These are phyloP conservation scores for Phaeosphaeria sp. DNA, from an alignment of 2,329 filamentous ascomycete species.

Conservation along the genomic window DNA sequence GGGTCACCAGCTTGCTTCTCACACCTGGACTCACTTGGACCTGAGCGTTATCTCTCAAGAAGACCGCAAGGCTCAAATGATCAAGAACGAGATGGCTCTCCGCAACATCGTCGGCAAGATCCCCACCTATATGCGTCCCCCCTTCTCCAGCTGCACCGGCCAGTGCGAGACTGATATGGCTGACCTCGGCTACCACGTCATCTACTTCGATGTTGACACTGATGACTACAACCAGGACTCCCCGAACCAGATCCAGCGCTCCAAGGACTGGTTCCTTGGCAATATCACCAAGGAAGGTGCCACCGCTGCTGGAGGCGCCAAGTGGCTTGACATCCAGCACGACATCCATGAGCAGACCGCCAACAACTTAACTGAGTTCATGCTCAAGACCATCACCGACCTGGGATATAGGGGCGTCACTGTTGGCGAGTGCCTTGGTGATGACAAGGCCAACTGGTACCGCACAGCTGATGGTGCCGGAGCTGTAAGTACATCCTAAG, in stretches of 20 bases:
- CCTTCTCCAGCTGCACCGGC: slow-evolving; percentile 56
- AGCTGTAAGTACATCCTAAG: slow-evolving; percentile 16
- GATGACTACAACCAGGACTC: slow-evolving; percentile 66
- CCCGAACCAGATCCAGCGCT: slow-evolving; percentile 57
- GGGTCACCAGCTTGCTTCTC: slow-evolving; percentile 67
- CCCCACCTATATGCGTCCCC: slow-evolving; percentile 62
- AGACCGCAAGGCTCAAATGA: slow-evolving; percentile 57
- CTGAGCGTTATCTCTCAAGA: slow-evolving; percentile 52
- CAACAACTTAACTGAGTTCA: slow-evolving; percentile 51
- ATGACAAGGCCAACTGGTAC: slow-evolving; percentile 57
- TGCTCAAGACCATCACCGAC: slow-evolving; percentile 49
- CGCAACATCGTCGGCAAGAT: slow-evolving; percentile 63
- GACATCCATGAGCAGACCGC: slow-evolving; percentile 57
- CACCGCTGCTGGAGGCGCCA: slow-evolving; percentile 21
- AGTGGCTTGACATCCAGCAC: slow-evolving; percentile 62
- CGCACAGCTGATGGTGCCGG: slow-evolving; percentile 49
- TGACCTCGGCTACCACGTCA: slow-evolving; percentile 64
- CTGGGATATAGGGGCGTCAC: slow-evolving; percentile 55
- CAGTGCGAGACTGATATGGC: slow-evolving; percentile 50
- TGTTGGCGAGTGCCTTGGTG: slow-evolving; percentile 56
- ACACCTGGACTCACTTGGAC: slow-evolving; percentile 63
- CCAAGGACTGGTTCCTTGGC: slow-evolving; percentile 60
- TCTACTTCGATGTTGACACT: slow-evolving; percentile 67
- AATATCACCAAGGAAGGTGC: slow-evolving; percentile 48
- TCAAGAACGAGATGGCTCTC: slow-evolving; percentile 62